Evolutionary conservation across 2,329 filamentous ascomycete genomes (phyloP).

Genomic region (Apiospora kogelbergensis): DNA sequence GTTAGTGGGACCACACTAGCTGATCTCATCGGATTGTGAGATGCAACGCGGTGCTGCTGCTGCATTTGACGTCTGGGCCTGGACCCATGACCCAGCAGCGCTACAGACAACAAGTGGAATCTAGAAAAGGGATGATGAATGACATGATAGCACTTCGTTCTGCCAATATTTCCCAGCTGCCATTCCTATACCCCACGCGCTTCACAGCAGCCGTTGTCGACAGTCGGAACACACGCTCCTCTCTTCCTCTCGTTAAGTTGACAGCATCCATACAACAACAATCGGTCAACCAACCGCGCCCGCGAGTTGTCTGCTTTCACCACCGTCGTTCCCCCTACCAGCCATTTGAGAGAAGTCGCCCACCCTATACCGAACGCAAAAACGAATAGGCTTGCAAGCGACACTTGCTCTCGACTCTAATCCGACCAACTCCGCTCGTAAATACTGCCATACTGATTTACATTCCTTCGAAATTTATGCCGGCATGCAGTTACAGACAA

Average conservation of each 20-base stretch:
- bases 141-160: background rate
- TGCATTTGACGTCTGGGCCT: background rate
- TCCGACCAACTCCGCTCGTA: background rate
- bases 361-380: background rate
- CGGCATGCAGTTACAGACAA: background rate
- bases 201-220: background rate
- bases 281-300: background rate
- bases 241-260: background rate
- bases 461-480: background rate
- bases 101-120: background rate
- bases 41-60: background rate
- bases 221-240: background rate
- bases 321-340: background rate
- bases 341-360: background rate
- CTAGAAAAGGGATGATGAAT: background rate
- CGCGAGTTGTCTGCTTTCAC: background rate
- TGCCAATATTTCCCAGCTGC: background rate
- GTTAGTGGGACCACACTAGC: background rate
- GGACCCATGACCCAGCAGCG: background rate
- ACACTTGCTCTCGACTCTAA: background rate
- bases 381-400: background rate
- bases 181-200: background rate
- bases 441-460: background rate
- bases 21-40: constrained; percentile 6
- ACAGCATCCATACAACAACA: background rate